Conservation (phyloP, 1,139 yeast genomes). For the Kurtzmaniella quercitrusa region DNA sequence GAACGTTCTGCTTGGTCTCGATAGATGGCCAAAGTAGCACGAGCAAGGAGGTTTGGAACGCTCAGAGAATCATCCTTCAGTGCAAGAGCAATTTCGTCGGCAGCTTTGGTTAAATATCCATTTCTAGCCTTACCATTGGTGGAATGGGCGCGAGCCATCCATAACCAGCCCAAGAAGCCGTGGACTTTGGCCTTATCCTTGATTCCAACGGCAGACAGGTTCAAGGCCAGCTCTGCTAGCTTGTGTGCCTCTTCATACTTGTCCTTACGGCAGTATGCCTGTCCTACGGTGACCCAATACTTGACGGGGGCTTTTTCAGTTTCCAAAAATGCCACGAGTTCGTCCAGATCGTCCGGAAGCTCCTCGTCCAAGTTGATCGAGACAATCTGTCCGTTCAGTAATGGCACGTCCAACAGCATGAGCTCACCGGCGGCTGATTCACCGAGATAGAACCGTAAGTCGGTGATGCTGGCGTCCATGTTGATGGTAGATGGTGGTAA, state of each 20-base stretch:
- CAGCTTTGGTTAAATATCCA: constrained; percentile 21
- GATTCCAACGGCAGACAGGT: constrained; percentile 30
- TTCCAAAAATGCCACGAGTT: constrained; percentile 69
- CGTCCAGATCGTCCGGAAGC: constrained; percentile 84
- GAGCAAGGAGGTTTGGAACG: constrained; percentile 51
- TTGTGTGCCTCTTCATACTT: constrained; percentile 59
- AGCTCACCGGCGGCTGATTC: constrained; percentile 27
- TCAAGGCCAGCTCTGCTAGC: constrained; percentile 60
- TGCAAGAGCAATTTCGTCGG: constrained; percentile 16
- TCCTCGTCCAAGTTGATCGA: constrained; percentile 65
- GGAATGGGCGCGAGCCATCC: background rate
- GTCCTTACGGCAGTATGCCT: constrained; percentile 68
- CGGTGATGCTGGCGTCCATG: constrained; percentile 11
- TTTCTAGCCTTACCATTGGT: constrained; percentile 15
- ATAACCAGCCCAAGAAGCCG: constrained; percentile 71
- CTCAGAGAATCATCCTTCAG: constrained; percentile 16
- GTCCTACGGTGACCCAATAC: constrained; percentile 81
- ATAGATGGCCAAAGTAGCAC: constrained; percentile 48
- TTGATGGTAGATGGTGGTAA: background rate
- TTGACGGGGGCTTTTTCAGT: constrained; percentile 73
- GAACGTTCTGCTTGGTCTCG: constrained; percentile 61
- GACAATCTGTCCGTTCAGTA: constrained; percentile 68
- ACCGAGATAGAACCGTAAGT: constrained; percentile 38
- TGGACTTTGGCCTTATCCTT: constrained; percentile 54
- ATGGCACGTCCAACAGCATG: constrained; percentile 56